Evolutionary conservation across 208 protist species (phyloP), one percentile per base, ranked within the genome.

Genomic region (Leishmania tropica): DNA sequence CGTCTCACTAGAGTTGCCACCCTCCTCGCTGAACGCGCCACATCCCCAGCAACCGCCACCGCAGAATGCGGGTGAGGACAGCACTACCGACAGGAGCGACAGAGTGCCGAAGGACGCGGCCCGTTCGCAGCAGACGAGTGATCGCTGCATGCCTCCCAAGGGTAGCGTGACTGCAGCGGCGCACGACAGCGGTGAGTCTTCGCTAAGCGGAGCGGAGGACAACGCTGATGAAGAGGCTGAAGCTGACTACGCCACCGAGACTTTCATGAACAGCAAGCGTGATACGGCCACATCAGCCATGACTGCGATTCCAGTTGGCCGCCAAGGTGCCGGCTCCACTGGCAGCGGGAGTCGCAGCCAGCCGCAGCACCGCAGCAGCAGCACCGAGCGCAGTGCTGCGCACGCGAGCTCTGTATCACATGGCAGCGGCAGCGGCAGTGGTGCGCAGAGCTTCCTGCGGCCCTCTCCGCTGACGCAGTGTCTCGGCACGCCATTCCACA

Each of bases 401-500:
- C 76, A 81, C 45, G 70, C 24, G 19, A 64, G 72, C 60, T 53
- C 77, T 74, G 31, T 31, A 47, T 73, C 79, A 28, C 73, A 72
- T 73, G 51, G 42, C 28, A 75, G 42, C 54, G 56, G 58, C 40
- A 81, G 54, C 3, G 56, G 56, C 10, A 64, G 11, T 42, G 35
- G 58, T 8, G 79, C 70, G 7, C 81, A 80, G 76, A 79, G 77
- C 21, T 85, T 86, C 53, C 62, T 86, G 54, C 83, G 78, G 8
- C 81, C 70, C 72, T 85, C 81, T 45, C 81, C 81, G 3, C 48
- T 85, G 11, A 70, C 81, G 13, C 81, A 81, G 53, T 85, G 81
- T 64, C 42, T 78, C 1, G 72, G 76, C 3, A 42, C 72, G 24
- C 81, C 81, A 1, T 83, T 86, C 58, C 78, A 86, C 75, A 78